These are phyloP conservation scores for Sphaerostilbella broomeana DNA, from an alignment of 2,329 filamentous ascomycete genomes.

Conservation along the genomic window DNA sequence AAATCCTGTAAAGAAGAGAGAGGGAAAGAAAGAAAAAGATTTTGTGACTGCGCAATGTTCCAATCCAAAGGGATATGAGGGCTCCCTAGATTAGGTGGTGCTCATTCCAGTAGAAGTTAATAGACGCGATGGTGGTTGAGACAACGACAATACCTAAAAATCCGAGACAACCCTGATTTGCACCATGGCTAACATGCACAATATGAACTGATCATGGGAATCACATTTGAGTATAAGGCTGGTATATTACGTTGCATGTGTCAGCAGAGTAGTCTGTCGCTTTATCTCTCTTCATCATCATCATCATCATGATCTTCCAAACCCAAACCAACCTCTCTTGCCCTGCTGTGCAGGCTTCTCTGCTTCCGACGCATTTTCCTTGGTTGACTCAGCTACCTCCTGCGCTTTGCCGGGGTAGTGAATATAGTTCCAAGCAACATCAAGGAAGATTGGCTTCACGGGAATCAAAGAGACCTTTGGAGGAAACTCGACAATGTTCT, in stretches of 20 bases:
- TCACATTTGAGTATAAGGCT: background rate
- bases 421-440: constrained; percentile 97
- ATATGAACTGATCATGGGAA: background rate
- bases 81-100: constrained; percentile 1
- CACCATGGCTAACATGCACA: too few relatives aligned
- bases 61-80: background rate
- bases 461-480: constrained; percentile 77
- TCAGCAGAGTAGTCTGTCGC: too few relatives aligned
- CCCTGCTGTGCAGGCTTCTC: constrained; percentile 35
- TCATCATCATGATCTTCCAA: constrained; percentile 43
- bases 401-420: constrained; percentile 66
- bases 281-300: too few relatives aligned
- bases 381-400: constrained; percentile 19
- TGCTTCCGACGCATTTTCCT: constrained; percentile 29
- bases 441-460: constrained; percentile 91
- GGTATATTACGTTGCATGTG: background rate
- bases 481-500: constrained; percentile 79
- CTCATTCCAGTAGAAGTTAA: constrained; percentile 4
- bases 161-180: too few relatives aligned
- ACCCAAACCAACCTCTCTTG: constrained; percentile 75
- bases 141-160: too few relatives aligned
- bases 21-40: too few relatives aligned
- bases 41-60: too few relatives aligned
- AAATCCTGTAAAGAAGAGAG: too few relatives aligned
- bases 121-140: background rate